Base-by-base conservation (phyloP, 1,284 basidiomycete genomes). In the Cutaneotrichosporon curvatum region DNA sequence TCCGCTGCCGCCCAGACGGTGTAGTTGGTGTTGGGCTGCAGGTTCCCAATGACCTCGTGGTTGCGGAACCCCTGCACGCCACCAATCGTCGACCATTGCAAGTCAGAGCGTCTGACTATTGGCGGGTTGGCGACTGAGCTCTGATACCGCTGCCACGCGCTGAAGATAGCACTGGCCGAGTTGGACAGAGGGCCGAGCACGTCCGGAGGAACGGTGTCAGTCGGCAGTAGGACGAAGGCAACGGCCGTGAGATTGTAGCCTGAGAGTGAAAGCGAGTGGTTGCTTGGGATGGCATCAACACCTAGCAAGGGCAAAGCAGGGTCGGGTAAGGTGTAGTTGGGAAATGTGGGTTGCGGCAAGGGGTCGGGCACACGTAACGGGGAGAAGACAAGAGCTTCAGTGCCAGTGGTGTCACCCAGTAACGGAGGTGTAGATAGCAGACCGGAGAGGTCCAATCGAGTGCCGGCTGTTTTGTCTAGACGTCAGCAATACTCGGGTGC, bases 301-400 rank as follows among this genome's bases (percentile, higher is more conserved):
- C 8, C 7, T 7, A 79, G 77, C n/a, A 74, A 58, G 0, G 78
- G 69, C 12, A 78, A 59, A 56, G 82, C 79, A 0, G 81, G 79
- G 1, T 73, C 56, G 2, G 83, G 81, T 0, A 91, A 77, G 1
- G 83, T 84, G 65, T 87, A 91, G 61, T 89, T 88, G 8, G 87
- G 87, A 60, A 80, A 91, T 11, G 70, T 70, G 0, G 84, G 84
- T 41, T 74, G 62, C 1, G 55, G 43, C 2, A 63, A 23, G 44
- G 58, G 12, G 60, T 56, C 4, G 65, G 58, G 22, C 12, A 73
- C 67, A 41, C 83, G 79, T 0, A 80, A 67, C 0, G 81, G 79
- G 0, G 87, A 89, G 66, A 86, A 87, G 12, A 90, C 60, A n/a
- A 91, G 70, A 0, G 79, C 83, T 60, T 83, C 79, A 45, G 81